Evolutionary conservation across 768 basidiomycete species (phyloP).

Genomic region (Podaxis carcinomalis): DNA sequence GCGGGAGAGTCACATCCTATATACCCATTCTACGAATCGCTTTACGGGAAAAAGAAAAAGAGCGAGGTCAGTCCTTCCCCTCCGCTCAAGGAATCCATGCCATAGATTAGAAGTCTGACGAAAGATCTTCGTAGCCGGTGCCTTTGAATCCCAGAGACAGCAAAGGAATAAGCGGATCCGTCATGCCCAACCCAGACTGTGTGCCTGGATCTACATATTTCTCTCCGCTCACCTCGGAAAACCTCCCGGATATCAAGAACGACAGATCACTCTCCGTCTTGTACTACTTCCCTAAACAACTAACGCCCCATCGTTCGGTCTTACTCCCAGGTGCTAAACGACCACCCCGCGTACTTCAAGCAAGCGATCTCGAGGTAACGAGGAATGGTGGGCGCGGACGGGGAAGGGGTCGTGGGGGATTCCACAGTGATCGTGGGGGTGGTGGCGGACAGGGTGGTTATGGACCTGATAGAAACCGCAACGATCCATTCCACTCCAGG

Average conservation of each 20-base stretch:
- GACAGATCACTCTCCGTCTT: slow-evolving; percentile 84
- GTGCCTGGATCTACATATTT: slow-evolving; percentile 91
- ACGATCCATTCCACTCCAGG: slow-evolving; percentile 46
- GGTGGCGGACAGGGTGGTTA: slow-evolving; percentile 32
- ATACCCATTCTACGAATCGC: slow-evolving; percentile 80
- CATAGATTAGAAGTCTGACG: slow-evolving; percentile 11
- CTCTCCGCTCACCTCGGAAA: slow-evolving; percentile 57
- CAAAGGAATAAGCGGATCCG: slow-evolving; percentile 74
- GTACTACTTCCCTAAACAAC: slow-evolving; percentile 88
- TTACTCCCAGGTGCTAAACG: slow-evolving; percentile 71
- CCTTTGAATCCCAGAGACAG: slow-evolving; percentile 65
- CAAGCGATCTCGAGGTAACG: slow-evolving; percentile 67
- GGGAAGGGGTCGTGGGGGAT: slow-evolving; percentile 45
- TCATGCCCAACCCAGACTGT: slow-evolving; percentile 81
- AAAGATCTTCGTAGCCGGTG: slow-evolving; percentile 53
- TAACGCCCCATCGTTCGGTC: slow-evolving; percentile 79
- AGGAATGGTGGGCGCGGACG: slow-evolving; percentile 54
- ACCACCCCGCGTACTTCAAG: slow-evolving; percentile 54
- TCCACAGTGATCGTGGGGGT: slow-evolving; percentile 9
- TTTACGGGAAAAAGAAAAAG: slow-evolving; percentile 88
- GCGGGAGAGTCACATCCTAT: slow-evolving; percentile 80
- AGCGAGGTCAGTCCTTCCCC: slow-evolving; percentile 52
- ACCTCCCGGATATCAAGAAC: slow-evolving; percentile 75
- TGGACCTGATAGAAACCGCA: slow-evolving; percentile 31
- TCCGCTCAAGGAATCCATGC: neutral